Percentiles rank a stretch among this genome's conserved stretches.
Conservation (phyloP, 352 stramenopile species). For the Globisporangium cylindrosporum region DNA sequence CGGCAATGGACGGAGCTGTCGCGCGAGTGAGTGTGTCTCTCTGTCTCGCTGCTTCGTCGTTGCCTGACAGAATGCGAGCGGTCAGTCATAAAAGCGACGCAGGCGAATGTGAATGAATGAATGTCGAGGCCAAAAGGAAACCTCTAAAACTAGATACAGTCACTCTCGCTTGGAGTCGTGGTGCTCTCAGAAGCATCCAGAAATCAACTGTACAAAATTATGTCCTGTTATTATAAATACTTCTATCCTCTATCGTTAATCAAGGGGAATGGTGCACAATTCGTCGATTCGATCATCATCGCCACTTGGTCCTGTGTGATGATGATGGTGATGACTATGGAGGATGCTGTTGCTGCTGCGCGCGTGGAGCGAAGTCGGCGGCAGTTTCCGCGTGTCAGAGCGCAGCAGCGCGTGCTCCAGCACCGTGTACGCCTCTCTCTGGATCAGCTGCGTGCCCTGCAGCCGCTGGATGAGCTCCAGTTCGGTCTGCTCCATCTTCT, state of each 20-base stretch:
- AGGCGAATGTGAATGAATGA: too few relatives aligned
- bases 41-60: too few relatives aligned
- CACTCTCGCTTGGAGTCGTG: not conserved
- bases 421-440: conserved; percentile 69
- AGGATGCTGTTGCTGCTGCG: conserved; percentile 9
- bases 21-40: too few relatives aligned
- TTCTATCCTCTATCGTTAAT: not conserved
- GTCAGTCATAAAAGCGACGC: too few relatives aligned
- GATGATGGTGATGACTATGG: not conserved
- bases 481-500: conserved; percentile 71
- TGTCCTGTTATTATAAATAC: not conserved
- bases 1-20: too few relatives aligned
- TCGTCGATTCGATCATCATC: not conserved
- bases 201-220: not conserved
- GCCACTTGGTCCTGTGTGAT: not conserved
- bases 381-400: conserved; percentile 19
- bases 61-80: too few relatives aligned
- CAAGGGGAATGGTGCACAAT: not conserved
- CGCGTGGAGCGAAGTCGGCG: too few relatives aligned
- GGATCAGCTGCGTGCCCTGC: conserved; percentile 68
- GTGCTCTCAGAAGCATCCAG: not conserved
- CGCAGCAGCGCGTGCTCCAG: conserved; percentile 66
- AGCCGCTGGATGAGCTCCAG: conserved; percentile 59
- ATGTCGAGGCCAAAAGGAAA: not conserved
- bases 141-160: not conserved